Evolutionary conservation across 257 asterid genomes (phyloP), one percentile per base, ranked within the genome.

Genomic region (Knoxia roxburghii): DNA sequence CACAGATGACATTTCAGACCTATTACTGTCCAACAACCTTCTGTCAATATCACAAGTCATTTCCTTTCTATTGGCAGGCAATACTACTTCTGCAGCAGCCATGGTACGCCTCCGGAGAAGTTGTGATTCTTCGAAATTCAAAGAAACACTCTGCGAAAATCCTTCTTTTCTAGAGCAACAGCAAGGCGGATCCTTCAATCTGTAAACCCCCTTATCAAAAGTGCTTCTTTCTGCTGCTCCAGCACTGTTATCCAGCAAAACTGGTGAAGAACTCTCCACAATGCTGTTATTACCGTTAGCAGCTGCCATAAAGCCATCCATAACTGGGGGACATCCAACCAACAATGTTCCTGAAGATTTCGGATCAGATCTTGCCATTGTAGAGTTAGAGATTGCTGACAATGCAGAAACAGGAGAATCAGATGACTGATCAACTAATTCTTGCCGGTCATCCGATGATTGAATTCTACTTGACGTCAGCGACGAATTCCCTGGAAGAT

Each of bases 131-230:
- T 80, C 87, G 75, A 67, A 51, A 68, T 66, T 73, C 68, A 75
- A 68, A 53, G 85, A 64, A 75, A 61, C 74, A 54, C 71, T 72
- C 45, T 56, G 81, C 14, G 70, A 58, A 23, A 72, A 79, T 37
- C 75, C 89, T 6, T 87, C 95, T 79, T 85, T 89, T 73, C 84
- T 67, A n/a, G 84, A 84, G 76, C 95, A 90, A 74, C 91, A 86
- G 69, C 95, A 87, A 4, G 82, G 86, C 61, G 67, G 83, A 66
- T 68, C 78, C 55, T 71, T 72, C 55, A 55, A 77, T 73, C 83
- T 73, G 41, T 61, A 74, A 45, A 77, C 41, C 49, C 68, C 69
- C 61, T 39, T 80, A 27, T 73, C 78, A 59, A 65, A 65, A 56
- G 73, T 67, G 17, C 63, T 62, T 49, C 66, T 79, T 68, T 81